These are phyloP conservation scores for Solanum habrochaites DNA, from an alignment of 257 asterid species.

Conservation along the genomic window DNA sequence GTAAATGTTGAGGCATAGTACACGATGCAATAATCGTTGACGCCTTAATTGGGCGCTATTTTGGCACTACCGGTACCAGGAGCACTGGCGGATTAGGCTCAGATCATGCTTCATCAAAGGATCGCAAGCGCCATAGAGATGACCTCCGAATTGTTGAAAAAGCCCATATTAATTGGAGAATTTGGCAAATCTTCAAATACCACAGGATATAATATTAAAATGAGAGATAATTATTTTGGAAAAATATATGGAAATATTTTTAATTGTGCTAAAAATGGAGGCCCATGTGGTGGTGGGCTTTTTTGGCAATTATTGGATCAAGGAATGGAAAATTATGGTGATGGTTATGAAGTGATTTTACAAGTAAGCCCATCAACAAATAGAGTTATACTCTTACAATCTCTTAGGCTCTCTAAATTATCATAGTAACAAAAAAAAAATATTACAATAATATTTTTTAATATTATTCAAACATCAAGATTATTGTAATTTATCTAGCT, in stretches of 20 bases:
- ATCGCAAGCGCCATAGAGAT: conserved; percentile 4
- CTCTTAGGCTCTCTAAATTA: conserved; percentile 1
- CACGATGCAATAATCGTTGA: neutral
- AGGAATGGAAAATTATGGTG: conserved; percentile 8
- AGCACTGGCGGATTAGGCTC: too few relatives aligned
- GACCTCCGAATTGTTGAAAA: conserved; percentile 3
- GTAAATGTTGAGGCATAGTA: neutral
- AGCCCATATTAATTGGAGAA: conserved; percentile 8
- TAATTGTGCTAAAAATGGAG: neutral
- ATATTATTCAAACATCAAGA: neutral
- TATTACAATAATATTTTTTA: neutral
- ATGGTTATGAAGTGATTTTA: conserved; percentile 17
- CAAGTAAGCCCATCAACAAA: conserved; percentile 6
- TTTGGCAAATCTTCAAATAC: conserved; percentile 7
- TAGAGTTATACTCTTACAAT: conserved; percentile 10
- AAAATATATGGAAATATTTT: conserved; percentile 1
- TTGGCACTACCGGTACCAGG: too few relatives aligned
- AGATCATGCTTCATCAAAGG: neutral
- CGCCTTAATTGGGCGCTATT: neutral
- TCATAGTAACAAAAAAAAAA: neutral
- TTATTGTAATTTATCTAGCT: neutral
- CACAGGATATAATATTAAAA: neutral
- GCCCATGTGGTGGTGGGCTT: conserved; percentile 1
- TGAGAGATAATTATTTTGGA: conserved; percentile 4
- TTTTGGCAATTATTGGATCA: conserved; percentile 16